Base-by-base conservation (phyloP, 2,329 filamentous ascomycete genomes). In the Neonectria ditissima region DNA sequence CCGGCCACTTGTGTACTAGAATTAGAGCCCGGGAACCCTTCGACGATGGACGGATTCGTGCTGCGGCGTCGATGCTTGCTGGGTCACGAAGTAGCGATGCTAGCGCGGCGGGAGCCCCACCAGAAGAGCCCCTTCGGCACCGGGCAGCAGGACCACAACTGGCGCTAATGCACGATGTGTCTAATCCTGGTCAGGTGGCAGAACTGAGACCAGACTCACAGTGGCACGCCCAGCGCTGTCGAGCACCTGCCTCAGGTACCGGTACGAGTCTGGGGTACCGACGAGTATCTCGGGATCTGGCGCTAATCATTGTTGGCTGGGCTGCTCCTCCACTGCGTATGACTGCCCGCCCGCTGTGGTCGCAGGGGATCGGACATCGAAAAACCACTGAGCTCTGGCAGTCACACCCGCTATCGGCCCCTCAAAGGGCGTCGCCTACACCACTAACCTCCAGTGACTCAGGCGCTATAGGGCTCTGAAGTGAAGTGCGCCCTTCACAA, bases 81-180 rank as follows among this genome's bases (percentile, higher is more conserved):
- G 56, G 57, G 56, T 55, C 50, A 52, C 39, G 48, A 59, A 55
- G 57, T 48, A 65, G 41, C 65, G 68, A 68, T 66, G 66, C 61
- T 69, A 71, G 65, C 47, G 57, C 41, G 50, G 43, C 66, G 50
- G 59, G 62, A 63, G 52, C 44, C 51, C 62, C 62, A 62, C 34
- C 10, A 30, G 16, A 52, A 59, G 37, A 37, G 28, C 65, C 52
- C 55, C 55, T 70, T 70, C 66, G 69, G 70, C 67, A 72, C 62
- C 69, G 67, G 59, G 55, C 50, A 63, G 67, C 43, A 63, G 62
- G 55, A 55, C 70, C 69, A 69, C 62, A 41, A 63, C 65, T 32
- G 51, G 26, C 66, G 67, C 71, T 73, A 73, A 73, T 73, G 71
- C 71, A 73, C 70, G 69, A 73, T 73, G 70, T 73, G 71, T 73